These are phyloP conservation scores for Maudiozyma saulgeensis DNA, from an alignment of 805 yeast species.

Conservation along the genomic window DNA sequence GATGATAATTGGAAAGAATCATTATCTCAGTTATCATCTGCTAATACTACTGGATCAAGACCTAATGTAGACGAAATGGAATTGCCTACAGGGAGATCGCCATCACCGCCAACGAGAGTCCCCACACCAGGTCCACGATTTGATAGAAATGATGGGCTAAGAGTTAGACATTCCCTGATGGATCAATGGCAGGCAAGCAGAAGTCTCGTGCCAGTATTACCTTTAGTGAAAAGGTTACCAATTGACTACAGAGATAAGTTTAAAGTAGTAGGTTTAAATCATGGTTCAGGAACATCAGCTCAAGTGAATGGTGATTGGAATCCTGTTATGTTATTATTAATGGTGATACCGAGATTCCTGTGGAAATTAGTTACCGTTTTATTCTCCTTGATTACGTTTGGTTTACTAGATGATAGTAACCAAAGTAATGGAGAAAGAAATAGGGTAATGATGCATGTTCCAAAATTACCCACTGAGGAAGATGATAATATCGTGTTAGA, in stretches of 20 bases:
- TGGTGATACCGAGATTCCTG: conserved; percentile 46
- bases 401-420: background rate
- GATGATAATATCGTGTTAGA: conserved; percentile 6
- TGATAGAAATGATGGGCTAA: background rate
- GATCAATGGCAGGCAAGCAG: background rate
- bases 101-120: background rate
- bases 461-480: conserved; percentile 14
- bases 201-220: conserved; percentile 13
- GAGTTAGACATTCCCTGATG: background rate
- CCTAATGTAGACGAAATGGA: background rate
- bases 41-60: conserved; percentile 6
- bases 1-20: conserved; percentile 40
- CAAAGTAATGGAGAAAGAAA: conserved; percentile 1
- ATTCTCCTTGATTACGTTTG: conserved; percentile 2
- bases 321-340: conserved; percentile 41
- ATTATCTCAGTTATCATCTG: conserved; percentile 2
- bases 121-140: background rate
- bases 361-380: conserved; percentile 14
- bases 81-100: conserved; percentile 2
- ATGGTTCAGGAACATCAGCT: background rate
- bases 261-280: conserved; percentile 18
- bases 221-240: conserved; percentile 29
- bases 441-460: conserved; percentile 11
- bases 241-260: conserved; percentile 19
- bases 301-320: conserved; percentile 1